Evolutionary conservation across 345 rosid species (phyloP), one percentile per base, ranked within the genome.

Genomic region (Moricandia moricandioides): DNA sequence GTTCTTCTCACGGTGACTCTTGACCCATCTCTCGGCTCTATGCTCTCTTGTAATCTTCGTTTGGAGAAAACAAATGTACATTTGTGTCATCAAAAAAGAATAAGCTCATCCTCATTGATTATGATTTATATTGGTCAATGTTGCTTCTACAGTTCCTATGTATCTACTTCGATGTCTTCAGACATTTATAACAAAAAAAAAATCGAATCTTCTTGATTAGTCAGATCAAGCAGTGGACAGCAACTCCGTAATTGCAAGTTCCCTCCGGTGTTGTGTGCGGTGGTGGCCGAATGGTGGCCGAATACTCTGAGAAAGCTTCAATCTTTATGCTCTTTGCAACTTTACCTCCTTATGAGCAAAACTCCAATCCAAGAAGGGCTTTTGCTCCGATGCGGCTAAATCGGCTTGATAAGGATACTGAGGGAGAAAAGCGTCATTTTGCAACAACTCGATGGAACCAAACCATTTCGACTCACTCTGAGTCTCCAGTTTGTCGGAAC

Each of bases 401-500:
- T 43, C 80, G 68, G 76, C 45, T 7, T 80, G 87, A 31, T 75
- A 85, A 64, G 83, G 79, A 58, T 69, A 58, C 70, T 82, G 92
- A 4, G 82, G 40, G 34, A 62, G 81, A 77, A 88, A 86, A 39
- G 71, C 79, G 78, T 88, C 87, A 69, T 90, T 88, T 35, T 79
- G 82, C 62, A 85, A 80, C 7, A 63, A 29, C 6, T 82, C 84
- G 16, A 80, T 43, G 69, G 79, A 81, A 63, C 49, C 61, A 47
- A 72, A 29, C 91, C 90, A 83, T 27, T 76, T 83, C 3, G 82
- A 79, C 21, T 83, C 73, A 14, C 94, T n/a, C n/a, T n/a, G n/a
- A n/a, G n/a, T n/a, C n/a, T n/a, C 93, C 79, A 73, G 81, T 55
- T 86, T 83, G 60, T 78, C 81, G 9, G 77, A 71, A 30, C 74